A percentile compares a stretch with the other conserved stretches of the same genome.
These are phyloP conservation scores for Pseudogymnoascus sp. DNA, from an alignment of 2,329 filamentous ascomycete genomes.

Conservation along the genomic window DNA sequence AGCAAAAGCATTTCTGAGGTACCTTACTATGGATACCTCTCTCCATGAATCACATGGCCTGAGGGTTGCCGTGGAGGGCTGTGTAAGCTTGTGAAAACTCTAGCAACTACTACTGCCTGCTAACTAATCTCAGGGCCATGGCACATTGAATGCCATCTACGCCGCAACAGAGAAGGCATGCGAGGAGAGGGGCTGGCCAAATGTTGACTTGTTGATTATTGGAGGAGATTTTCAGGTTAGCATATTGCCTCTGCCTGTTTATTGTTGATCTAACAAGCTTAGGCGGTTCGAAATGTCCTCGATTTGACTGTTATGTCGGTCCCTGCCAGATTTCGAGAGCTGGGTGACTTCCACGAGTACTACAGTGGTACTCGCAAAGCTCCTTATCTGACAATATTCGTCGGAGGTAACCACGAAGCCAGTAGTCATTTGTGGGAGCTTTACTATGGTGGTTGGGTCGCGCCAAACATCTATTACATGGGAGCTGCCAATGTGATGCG, in stretches of 20 bases:
- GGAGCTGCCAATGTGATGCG: constrained; percentile 85
- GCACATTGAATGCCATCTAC: constrained; percentile 86
- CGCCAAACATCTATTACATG: constrained; percentile 94
- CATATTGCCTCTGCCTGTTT: neutral
- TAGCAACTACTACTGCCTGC: constrained; percentile 3
- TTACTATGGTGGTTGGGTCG: constrained; percentile 94
- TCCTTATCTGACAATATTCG: constrained; percentile 85
- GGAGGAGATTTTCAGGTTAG: constrained; percentile 86
- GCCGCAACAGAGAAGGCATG: constrained; percentile 63
- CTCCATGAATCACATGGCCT: constrained; percentile 39
- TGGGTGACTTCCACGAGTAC: constrained; percentile 92
- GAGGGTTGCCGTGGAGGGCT: constrained; percentile 78
- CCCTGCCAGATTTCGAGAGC: constrained; percentile 74
- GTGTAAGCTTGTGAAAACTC: constrained; percentile 46
- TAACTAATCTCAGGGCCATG: constrained; percentile 62
- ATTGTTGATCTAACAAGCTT: constrained; percentile 14
- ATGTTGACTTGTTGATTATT: constrained; percentile 84
- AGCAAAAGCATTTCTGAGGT: neutral
- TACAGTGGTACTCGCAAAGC: constrained; percentile 72
- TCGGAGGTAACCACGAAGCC: constrained; percentile 93
- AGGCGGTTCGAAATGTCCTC: constrained; percentile 79
- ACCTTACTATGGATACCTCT: constrained; percentile 20
- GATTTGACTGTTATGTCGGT: constrained; percentile 87
- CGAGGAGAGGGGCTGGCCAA: constrained; percentile 64
- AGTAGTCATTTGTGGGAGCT: constrained; percentile 85